A percentile compares a stretch with the other conserved stretches of the same genome.
Conservation (phyloP, 2,329 filamentous ascomycete genomes). For the Xylariales sp. region DNA sequence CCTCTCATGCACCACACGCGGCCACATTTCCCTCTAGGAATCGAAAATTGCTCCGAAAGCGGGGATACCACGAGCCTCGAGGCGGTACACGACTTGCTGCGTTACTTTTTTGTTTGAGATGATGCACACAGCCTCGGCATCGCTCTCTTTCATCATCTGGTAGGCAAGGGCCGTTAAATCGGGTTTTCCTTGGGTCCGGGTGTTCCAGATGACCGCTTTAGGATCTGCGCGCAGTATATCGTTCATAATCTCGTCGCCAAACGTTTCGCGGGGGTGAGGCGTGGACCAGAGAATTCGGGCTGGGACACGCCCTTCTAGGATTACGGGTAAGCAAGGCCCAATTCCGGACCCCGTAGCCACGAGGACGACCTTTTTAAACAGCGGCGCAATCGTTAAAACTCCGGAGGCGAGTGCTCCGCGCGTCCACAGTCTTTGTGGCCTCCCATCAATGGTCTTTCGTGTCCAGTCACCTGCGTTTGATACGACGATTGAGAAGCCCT, state of each 20-base stretch:
- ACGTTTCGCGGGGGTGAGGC: conserved; percentile 70
- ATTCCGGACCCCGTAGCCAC: conserved; percentile 80
- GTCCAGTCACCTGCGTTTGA: conserved; percentile 85
- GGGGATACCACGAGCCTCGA: conserved; percentile 73
- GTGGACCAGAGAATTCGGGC: conserved; percentile 78
- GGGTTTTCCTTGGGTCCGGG: conserved; percentile 66
- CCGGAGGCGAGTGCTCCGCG: conserved; percentile 75
- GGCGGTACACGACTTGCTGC: conserved; percentile 73
- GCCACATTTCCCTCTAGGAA: conserved; percentile 26
- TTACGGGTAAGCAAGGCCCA: conserved; percentile 60
- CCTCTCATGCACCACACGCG: background rate
- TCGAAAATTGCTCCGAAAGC: conserved; percentile 78
- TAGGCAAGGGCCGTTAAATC: conserved; percentile 63
- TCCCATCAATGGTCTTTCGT: conserved; percentile 67
- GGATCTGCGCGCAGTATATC: conserved; percentile 68
- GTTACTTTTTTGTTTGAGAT: conserved; percentile 78
- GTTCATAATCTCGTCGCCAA: conserved; percentile 67
- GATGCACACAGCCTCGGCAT: conserved; percentile 77
- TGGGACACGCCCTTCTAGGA: conserved; percentile 56
- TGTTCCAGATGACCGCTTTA: conserved; percentile 75
- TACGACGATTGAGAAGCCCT: conserved; percentile 75
- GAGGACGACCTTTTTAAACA: conserved; percentile 74
- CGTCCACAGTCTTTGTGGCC: conserved; percentile 73
- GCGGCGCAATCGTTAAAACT: conserved; percentile 73
- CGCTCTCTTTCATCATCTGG: conserved; percentile 66